Base-by-base conservation (phyloP, 768 basidiomycete genomes). In the Boletellus emodensis region DNA sequence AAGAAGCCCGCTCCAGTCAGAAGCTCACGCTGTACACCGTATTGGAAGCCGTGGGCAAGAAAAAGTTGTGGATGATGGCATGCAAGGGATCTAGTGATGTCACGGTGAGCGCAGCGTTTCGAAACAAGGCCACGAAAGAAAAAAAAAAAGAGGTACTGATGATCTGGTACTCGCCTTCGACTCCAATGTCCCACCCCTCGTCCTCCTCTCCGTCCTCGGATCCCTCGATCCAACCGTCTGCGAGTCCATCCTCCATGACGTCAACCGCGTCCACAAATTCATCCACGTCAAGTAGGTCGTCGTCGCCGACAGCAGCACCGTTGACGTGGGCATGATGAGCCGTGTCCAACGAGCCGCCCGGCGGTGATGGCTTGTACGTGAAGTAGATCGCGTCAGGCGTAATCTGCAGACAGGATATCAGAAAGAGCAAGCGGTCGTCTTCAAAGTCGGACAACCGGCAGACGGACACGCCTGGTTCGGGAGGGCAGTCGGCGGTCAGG, bases 391-490 rank as follows among this genome's bases (percentile, higher is more conserved):
- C 76, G 0, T 78, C 77, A 24, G 78, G 74, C 0, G 78, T 77
- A 67, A 82, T 72, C 59, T 82, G 80, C 18, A 83, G 70, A 56
- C 80, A 83, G 22, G 72, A 72, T n/a, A 81, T 59, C 33, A 37
- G 53, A 18, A 58, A 48, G n/a, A 64, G 56, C 20, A 53, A 35
- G 30, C 39, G 51, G 0, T 36, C 51, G 34, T 52, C 32, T 15
- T 67, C 59, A 41, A 61, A 48, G 51, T 53, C 15, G 45, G 24
- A 43, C 35, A 63, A 15, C 18, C 57, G 51, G 32, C 50, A 56
- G 49, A 67, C 55, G 15, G 58, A 58, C 24, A 73, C 36, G 56
- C 60, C 49, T 65, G 59, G 58, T 70, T 59, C 56, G 59, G 73
- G 20, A 67, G 64, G 55, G 3, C 67, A 67, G 18, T 59, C 62